Base-by-base conservation (phyloP, 108 stramenopile genomes). In the Cyclotella distinguenda region DNA sequence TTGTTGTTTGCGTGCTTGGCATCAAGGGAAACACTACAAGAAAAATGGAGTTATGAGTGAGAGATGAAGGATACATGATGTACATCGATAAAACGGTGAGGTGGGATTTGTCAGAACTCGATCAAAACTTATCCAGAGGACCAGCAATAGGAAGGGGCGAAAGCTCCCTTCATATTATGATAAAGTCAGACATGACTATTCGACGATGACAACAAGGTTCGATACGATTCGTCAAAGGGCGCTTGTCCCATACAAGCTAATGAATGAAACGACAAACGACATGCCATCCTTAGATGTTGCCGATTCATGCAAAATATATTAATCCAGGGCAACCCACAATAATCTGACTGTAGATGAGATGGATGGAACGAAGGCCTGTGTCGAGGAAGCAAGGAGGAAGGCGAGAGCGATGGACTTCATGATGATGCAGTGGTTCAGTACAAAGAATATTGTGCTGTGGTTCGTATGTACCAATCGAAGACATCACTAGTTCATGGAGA, bases 1-100 rank as follows among this genome's bases (percentile, higher is more conserved):
- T 94, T 94, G 50, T 94, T 86, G 33, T 86, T 84, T 33, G 72
- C 87, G 68, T 94, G 88, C 64, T 94, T 90, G 66, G 93, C 88
- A 64, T 66, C 45, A 53, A 74, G 73, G 35, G 73, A 61, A 13
- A 74, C 32, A 44, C 73, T 74, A 51, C 25, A 28, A 21, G 21
- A 19, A 12, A 23, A 39, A 2, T 9, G 45, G 5, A 32, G 9
- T 18, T 47, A 15, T 18, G 27, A 15, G 5, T 47, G 22, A 47
- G 15, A 2, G 4, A 4, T 25, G n/a, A 39, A 28, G 15, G 19
- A 33, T 3, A 23, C 18, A 10, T 16, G 53, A 26, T 33, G 7
- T 2, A n/a, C n/a, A n/a, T n/a, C n/a, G n/a, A n/a, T 39, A 23
- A 16, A 16, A 15, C 18, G 15, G 12, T 30, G 28, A 1, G 2